Percentiles rank a stretch among this genome's conserved stretches.
These are phyloP conservation scores for Nothophytophthora sp. DNA, from an alignment of 352 stramenopile genomes.

Conservation along the genomic window DNA sequence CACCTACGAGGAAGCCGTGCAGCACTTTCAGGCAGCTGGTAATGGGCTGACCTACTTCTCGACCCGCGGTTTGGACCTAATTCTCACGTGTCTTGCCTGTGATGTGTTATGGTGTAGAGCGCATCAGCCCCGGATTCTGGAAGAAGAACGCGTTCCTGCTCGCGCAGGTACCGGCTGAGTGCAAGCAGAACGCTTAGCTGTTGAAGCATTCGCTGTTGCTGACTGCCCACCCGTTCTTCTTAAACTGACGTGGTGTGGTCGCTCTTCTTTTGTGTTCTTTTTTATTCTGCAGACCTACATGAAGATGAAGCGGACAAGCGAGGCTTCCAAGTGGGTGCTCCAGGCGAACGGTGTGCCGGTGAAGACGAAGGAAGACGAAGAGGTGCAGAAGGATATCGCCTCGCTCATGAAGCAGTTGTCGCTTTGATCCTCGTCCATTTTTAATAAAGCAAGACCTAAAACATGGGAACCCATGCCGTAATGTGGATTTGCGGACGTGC, in stretches of 20 bases:
- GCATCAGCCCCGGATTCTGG: conserved; percentile 67
- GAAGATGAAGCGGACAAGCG: conserved; percentile 60
- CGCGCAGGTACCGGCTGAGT: conserved; percentile 31
- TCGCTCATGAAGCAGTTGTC: conserved; percentile 53
- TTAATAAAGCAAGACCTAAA: no score
- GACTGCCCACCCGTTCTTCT: no score
- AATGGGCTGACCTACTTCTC: conserved; percentile 7
- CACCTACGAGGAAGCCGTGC: conserved; percentile 65
- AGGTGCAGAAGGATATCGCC: conserved; percentile 44
- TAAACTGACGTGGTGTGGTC: neutral
- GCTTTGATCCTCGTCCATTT: conserved; percentile 13
- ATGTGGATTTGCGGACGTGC: no score
- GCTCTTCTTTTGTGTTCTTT: neutral
- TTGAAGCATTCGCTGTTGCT: no score
- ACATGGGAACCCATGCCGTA: no score
- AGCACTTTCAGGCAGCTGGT: conserved; percentile 58
- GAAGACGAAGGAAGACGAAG: conserved; percentile 64
- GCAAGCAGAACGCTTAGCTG: neutral
- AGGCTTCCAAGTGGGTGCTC: conserved; percentile 47
- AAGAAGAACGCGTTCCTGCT: conserved; percentile 80
- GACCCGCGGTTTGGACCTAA: no score
- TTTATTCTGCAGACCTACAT: conserved; percentile 63
- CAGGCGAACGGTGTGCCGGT: conserved; percentile 49
- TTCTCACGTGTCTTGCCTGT: neutral
- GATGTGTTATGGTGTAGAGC: conserved; percentile 40